Base-by-base conservation (phyloP, 2,329 filamentous ascomycete genomes). In the Exophiala alcalophila region DNA sequence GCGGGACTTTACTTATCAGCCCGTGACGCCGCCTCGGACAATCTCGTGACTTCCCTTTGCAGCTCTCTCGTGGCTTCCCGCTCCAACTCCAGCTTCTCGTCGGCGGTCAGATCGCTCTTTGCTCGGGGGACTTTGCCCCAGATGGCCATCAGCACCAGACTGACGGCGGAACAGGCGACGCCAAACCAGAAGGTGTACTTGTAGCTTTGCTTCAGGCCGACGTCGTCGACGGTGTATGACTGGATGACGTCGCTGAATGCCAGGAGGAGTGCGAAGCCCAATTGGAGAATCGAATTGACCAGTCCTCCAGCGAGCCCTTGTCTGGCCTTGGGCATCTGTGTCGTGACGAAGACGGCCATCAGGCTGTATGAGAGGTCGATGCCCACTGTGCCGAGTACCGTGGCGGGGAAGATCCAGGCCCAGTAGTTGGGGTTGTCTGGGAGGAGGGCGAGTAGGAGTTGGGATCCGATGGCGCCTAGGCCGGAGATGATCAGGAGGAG, bases 331-430 rank as follows among this genome's bases (percentile, higher is more conserved):
- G 84, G 83, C 50, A 89, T 69, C 10, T 76, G 77, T 0, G 84
- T 88, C 0, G 84, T 88, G 60, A 88, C 84, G 63, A 86, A 90
- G 46, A 90, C 76, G 56, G 84, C 89, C 12, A 81, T 77, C 1
- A 89, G 76, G 57, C 83, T 87, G 65, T 83, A 89, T 5, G 79
- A 80, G 40, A 89, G 79, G 57, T 91, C 86, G 46, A 89, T 80
- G 12, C 82, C 84, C 23, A 89, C 69, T 0, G 85, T 90, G 9
- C 74, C 75, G 50, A 80, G 78, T 3, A 76, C 64, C 68, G 72
- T 74, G 2, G 65, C 47, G 27, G 84, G 82, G 57, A 90, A 87
- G 15, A 86, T 72, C 57, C 77, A 89, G 0, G 81, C 76, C 86
- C 85, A 91, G 69, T 84, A 84, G 30, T 68, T 74, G 0, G 69